Conservation (phyloP, 1,139 yeast genomes). For the Geotrichum klebahnii region DNA sequence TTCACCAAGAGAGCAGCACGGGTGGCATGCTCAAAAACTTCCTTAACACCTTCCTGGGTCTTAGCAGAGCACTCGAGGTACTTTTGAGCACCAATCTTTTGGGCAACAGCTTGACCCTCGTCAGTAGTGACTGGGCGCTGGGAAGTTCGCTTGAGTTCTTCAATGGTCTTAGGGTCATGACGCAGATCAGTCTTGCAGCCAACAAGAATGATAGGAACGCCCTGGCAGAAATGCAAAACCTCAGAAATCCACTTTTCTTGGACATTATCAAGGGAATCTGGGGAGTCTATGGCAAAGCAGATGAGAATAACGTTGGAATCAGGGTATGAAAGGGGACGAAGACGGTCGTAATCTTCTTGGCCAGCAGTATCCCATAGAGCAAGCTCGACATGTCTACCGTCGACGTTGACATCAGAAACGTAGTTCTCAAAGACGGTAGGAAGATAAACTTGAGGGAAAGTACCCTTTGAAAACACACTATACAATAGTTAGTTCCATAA, state of each 20-base stretch:
- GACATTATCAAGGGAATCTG: slow-evolving; percentile 65
- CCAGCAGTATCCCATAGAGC: slow-evolving; percentile 95
- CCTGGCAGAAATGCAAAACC: slow-evolving; percentile 76
- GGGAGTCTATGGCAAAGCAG: slow-evolving; percentile 68
- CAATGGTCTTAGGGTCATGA: slow-evolving; percentile 69
- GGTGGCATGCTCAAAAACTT: slow-evolving; percentile 85
- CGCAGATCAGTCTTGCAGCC: slow-evolving; percentile 92
- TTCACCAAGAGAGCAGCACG: slow-evolving; percentile 75
- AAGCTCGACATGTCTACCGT: slow-evolving; percentile 57
- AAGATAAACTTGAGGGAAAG: slow-evolving; percentile 70
- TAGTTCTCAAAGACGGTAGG: slow-evolving; percentile 90
- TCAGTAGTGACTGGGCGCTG: slow-evolving; percentile 80
- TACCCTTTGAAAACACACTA: slow-evolving; percentile 78
- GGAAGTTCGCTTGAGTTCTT: slow-evolving; percentile 73
- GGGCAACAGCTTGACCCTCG: slow-evolving; percentile 84
- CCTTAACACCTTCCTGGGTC: slow-evolving; percentile 68
- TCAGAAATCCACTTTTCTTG: slow-evolving; percentile 86
- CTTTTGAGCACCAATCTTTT: slow-evolving; percentile 72
- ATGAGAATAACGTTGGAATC: slow-evolving; percentile 71
- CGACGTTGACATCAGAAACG: slow-evolving; percentile 58
- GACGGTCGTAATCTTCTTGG: slow-evolving; percentile 83
- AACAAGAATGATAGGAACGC: slow-evolving; percentile 75
- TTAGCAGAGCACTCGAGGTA: slow-evolving; percentile 86
- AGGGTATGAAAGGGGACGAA: slow-evolving; percentile 79
- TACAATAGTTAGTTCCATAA: no score